phyloP scores from a whole-genome alignment of 768 basidiomycete species.

The Hypsizygus marmoreus region DNA sequence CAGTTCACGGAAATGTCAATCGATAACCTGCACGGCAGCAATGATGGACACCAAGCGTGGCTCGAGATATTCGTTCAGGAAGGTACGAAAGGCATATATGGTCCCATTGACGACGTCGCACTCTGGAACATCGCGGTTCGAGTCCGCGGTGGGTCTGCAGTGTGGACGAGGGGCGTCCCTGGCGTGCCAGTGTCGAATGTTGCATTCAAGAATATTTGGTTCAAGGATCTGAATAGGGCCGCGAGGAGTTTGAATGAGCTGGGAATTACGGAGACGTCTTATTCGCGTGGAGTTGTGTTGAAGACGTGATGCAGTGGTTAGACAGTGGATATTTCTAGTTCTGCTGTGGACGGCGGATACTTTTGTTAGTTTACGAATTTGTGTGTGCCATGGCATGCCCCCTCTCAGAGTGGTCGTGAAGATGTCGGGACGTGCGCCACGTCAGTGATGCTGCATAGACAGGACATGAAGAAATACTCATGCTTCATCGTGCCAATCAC shows the following conservation, averaged over 20 bases:
- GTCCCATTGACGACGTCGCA: neutral
- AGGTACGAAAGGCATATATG: neutral
- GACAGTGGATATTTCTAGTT: too few relatives aligned
- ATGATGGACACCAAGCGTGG: conserved; percentile 7
- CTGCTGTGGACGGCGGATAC: too few relatives aligned
- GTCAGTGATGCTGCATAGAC: too few relatives aligned
- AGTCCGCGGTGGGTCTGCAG: neutral
- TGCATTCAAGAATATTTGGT: conserved; percentile 1
- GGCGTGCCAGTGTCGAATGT: conserved; percentile 1
- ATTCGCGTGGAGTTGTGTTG: neutral
- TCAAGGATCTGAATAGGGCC: conserved; percentile 2
- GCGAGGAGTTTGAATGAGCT: conserved; percentile 2
- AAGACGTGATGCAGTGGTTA: too few relatives aligned
- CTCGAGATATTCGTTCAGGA: conserved; percentile 7
- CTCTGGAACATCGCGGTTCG: conserved; percentile 2
- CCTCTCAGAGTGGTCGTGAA: neutral
- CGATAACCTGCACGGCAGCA: conserved; percentile 6
- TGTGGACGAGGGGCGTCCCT: neutral
- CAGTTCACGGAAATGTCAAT: conserved; percentile 1
- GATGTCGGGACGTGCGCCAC: neutral
- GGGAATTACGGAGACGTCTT: neutral
- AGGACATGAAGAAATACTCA: too few relatives aligned
- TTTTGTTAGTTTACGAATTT: too few relatives aligned
- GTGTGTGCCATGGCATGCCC: too few relatives aligned
- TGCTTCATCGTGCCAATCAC: too few relatives aligned